These are phyloP conservation scores for Dothidotthia symphoricarpi DNA, from an alignment of 2,329 filamentous ascomycete genomes.

Conservation along the genomic window DNA sequence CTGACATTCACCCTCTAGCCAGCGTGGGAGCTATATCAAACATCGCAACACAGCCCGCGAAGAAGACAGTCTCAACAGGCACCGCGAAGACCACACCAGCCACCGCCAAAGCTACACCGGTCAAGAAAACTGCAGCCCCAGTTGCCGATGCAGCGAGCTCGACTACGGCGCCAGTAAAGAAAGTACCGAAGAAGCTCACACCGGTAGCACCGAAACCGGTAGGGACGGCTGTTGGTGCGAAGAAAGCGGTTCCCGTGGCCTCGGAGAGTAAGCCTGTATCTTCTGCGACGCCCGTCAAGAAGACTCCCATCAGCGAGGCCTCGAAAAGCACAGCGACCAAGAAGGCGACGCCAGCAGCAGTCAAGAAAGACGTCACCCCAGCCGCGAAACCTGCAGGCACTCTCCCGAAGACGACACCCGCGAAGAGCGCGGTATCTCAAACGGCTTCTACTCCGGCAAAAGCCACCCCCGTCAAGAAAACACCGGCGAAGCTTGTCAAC, in stretches of 20 bases:
- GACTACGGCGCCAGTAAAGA: slow-evolving; percentile 27
- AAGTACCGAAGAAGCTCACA: slow-evolving; percentile 17
- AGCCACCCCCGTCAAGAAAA: slow-evolving; percentile 27
- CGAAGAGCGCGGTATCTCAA: slow-evolving; percentile 3
- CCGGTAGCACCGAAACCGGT: slow-evolving; percentile 12
- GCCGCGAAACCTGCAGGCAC: slow-evolving; percentile 14
- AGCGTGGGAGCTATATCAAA: slow-evolving; percentile 33
- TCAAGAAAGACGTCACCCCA: slow-evolving; percentile 15
- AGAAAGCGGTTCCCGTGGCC: slow-evolving; percentile 14
- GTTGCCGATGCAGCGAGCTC: slow-evolving; percentile 7
- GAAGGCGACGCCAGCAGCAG: slow-evolving; percentile 7
- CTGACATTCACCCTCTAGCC: slow-evolving; percentile 18
- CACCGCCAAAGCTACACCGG: slow-evolving; percentile 14
- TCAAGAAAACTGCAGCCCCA: slow-evolving; percentile 15
- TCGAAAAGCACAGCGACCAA: background rate
- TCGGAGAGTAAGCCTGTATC: slow-evolving; percentile 10
- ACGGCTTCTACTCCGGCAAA: slow-evolving; percentile 12
- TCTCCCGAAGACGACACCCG: slow-evolving; percentile 7
- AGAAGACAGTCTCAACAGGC: slow-evolving; percentile 26
- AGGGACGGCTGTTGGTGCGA: slow-evolving; percentile 19
- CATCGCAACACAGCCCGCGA: slow-evolving; percentile 23
- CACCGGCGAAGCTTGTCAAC: slow-evolving; percentile 20
- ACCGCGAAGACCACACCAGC: slow-evolving; percentile 18
- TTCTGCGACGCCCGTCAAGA: slow-evolving; percentile 4
- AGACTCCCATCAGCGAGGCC: slow-evolving; percentile 1